Evolutionary conservation across 192 early-diverging fungal species (phyloP).

Genomic region (Chytriomyces hyalinus): DNA sequence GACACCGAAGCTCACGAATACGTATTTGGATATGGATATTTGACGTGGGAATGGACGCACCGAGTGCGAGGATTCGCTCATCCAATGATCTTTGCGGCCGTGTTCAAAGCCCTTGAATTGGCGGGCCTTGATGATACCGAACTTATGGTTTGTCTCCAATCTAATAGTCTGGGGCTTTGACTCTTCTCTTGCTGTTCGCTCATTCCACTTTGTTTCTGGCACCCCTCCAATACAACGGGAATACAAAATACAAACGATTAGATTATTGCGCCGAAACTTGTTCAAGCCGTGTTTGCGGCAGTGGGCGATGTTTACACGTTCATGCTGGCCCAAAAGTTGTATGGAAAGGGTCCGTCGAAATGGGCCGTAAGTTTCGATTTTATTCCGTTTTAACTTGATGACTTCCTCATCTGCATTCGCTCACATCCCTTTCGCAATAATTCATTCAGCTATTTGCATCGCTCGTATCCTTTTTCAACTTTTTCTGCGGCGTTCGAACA

Average conservation of each 20-base stretch:
- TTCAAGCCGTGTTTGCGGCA: conserved; percentile 79
- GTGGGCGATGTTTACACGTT: conserved; percentile 77
- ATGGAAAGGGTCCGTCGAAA: conserved; percentile 59
- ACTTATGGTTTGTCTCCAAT: conserved; percentile 66
- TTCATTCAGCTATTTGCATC: conserved; percentile 55
- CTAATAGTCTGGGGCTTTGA: too few species aligned
- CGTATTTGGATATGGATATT: conserved; percentile 88
- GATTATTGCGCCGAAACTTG: conserved; percentile 73
- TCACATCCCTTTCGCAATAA: not conserved
- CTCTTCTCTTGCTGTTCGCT: not conserved
- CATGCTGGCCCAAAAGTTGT: conserved; percentile 68
- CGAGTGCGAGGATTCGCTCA: conserved; percentile 80
- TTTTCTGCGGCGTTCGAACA: conserved; percentile 65
- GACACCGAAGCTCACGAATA: conserved; percentile 63
- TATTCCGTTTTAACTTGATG: conserved; percentile 1
- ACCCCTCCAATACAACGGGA: not conserved
- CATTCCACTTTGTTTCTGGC: not conserved
- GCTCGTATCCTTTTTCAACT: conserved; percentile 65
- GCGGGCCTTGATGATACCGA: conserved; percentile 69
- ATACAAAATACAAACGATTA: conserved; percentile 28
- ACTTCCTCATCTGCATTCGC: conserved; percentile 31
- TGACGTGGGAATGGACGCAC: conserved; percentile 95
- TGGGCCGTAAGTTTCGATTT: conserved; percentile 63
- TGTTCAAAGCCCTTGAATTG: conserved; percentile 68
- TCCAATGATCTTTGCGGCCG: conserved; percentile 80